These are phyloP conservation scores for Beauveria sp. DNA, from an alignment of 2,329 filamentous ascomycete species.

Conservation along the genomic window DNA sequence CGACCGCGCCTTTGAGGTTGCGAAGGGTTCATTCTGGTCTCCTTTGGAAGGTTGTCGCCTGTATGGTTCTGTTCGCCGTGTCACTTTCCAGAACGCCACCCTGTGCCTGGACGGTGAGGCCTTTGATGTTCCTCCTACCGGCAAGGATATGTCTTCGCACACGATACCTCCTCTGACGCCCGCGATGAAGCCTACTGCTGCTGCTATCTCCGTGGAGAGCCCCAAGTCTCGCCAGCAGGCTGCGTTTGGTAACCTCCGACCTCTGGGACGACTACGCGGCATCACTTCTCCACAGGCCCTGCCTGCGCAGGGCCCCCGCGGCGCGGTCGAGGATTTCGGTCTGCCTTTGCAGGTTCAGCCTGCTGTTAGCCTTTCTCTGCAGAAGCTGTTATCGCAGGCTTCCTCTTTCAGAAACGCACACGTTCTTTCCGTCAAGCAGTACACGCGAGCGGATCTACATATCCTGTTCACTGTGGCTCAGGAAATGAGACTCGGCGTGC, in stretches of 20 bases:
- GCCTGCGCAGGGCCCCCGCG: constrained; percentile 15
- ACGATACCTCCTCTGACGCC: constrained; percentile 49
- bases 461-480: constrained; percentile 92
- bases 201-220: constrained; percentile 29
- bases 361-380: constrained; percentile 52
- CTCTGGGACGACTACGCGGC: constrained; percentile 24
- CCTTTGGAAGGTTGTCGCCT: constrained; percentile 64
- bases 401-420: constrained; percentile 87
- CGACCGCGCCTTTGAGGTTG: constrained; percentile 59
- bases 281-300: constrained; percentile 19
- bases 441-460: constrained; percentile 80
- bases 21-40: constrained; percentile 49
- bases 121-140: constrained; percentile 48
- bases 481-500: constrained; percentile 93
- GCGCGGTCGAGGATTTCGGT: constrained; percentile 37
- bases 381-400: constrained; percentile 61
- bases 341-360: constrained; percentile 41
- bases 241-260: constrained; percentile 23
- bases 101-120: constrained; percentile 64
- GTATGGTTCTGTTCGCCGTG: constrained; percentile 63
- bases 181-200: constrained; percentile 42
- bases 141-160: constrained; percentile 71
- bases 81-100: constrained; percentile 67
- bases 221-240: constrained; percentile 27
- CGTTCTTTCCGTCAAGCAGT: constrained; percentile 86